phyloP scores from a whole-genome alignment of 176 grass and related monocot species.

The Chloris gayana region DNA sequence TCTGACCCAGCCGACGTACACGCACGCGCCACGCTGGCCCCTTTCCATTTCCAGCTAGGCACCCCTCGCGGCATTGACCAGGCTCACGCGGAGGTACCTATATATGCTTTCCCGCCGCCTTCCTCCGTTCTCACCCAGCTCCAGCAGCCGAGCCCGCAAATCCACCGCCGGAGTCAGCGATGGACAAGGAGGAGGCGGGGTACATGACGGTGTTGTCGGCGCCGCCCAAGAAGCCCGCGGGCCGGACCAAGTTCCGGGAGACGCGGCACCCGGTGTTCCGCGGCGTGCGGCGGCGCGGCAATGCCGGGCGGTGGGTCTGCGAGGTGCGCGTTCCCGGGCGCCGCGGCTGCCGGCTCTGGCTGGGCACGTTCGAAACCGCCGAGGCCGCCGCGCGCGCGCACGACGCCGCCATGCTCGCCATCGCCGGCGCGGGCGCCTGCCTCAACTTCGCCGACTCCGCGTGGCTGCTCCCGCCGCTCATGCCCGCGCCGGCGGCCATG shows the following conservation, averaged over 20 bases:
- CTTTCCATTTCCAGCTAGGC: neutral
- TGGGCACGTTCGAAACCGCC: conserved; percentile 70
- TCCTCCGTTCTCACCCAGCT: neutral
- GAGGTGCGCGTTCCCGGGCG: conserved; percentile 55
- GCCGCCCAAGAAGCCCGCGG: conserved; percentile 56
- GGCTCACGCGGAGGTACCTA: neutral
- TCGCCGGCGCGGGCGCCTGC: conserved; percentile 40
- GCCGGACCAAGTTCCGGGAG: conserved; percentile 79
- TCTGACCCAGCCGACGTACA: conserved; percentile 1
- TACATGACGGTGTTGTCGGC: conserved; percentile 54
- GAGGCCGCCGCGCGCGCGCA: conserved; percentile 72
- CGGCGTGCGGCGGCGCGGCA: conserved; percentile 52
- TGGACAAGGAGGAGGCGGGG: neutral
- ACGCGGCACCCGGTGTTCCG: conserved; percentile 73
- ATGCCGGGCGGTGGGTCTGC: conserved; percentile 65
- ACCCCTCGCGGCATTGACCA: conserved; percentile 16
- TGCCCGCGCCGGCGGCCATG: neutral
- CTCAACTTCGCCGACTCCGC: conserved; percentile 83
- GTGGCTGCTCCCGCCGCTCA: conserved; percentile 34
- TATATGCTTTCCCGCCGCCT: conserved; percentile 36
- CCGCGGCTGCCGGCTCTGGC: conserved; percentile 54
- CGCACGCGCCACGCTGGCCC: conserved; percentile 2
- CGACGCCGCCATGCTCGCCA: conserved; percentile 60
- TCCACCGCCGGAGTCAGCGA: neutral
- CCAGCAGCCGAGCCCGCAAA: neutral